Evolutionary conservation across 495 filamentous ascomycete genomes (phyloP), one percentile per base, ranked within the genome.

Genomic region (Talaromyces liani): DNA sequence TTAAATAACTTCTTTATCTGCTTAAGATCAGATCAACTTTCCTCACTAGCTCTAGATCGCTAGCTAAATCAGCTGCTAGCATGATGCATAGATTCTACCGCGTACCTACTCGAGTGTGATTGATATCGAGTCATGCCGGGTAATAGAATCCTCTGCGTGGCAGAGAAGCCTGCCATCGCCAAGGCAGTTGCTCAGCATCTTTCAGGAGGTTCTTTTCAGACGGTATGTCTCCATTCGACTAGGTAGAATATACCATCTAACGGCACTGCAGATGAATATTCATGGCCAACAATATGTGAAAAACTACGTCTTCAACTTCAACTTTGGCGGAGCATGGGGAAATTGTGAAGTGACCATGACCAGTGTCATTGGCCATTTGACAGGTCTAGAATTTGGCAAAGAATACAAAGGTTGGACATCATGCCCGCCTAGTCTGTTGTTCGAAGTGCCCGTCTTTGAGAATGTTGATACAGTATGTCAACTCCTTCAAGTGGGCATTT

Each of bases 101-200:
- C 29, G 6, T 14, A 60, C 29, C n/a, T 2, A 12, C 20, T 14
- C 31, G 31, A 41, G n/a, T 20, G 27, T 49, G 45, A n/a, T 33
- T 61, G 24, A 61, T 49, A 57, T 62, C 51, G 27, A 58, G 49
- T 20, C 29, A 63, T 58, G 55, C 51, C 55, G n/a, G 33, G 51
- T 27, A 57, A 57, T 27, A 83, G 81, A 73, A 86, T 96, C 65
- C 82, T 98, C 27, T 98, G 95, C 71, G 92, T 98, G 66, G 94
- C 94, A 62, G 94, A 98, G 71, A 98, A 98, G 77, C 92, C 92
- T 60, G 93, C 93, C 36, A 98, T 98, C 63, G 89, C 94, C 59
- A 96, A 92, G 75, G 91, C 94, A 53, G 95, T 98, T 58, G 89
- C 94, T 34, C 83, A 86, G 58, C 93, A 97, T 77, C 81, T 98